Conservation (phyloP, 805 yeast genomes). For the Nakazawaea ishiwadae region DNA sequence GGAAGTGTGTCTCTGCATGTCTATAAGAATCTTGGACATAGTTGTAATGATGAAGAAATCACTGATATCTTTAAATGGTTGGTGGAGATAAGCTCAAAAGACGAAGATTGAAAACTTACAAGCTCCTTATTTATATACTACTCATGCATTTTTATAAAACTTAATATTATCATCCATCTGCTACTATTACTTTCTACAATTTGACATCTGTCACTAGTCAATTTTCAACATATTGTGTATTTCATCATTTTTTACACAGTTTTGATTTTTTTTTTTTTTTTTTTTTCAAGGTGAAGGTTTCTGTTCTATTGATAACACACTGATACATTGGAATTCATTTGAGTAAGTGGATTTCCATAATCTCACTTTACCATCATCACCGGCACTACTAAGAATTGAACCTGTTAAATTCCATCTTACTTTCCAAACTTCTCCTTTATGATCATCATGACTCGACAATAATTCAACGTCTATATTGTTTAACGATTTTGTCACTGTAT, state of each 20-base stretch:
- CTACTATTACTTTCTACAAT: too few relatives aligned
- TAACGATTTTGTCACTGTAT: constrained; percentile 16
- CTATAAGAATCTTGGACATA: constrained; percentile 10
- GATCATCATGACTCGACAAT: constrained; percentile 68
- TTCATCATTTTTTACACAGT: not conserved
- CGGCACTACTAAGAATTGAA: constrained; percentile 86
- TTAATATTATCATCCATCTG: too few relatives aligned
- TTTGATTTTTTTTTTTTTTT: not conserved
- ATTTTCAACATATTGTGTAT: too few relatives aligned
- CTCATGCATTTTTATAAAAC: too few relatives aligned
- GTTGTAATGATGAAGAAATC: constrained; percentile 12
- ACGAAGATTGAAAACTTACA: too few relatives aligned
- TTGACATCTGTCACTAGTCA: too few relatives aligned
- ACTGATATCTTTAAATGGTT: constrained; percentile 12
- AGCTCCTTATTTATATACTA: too few relatives aligned
- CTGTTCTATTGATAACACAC: constrained; percentile 66
- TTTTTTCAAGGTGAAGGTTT: not conserved
- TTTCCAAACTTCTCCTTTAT: constrained; percentile 89
- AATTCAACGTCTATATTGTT: constrained; percentile 44
- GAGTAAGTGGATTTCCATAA: constrained; percentile 88
- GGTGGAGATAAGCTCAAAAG: constrained; percentile 7
- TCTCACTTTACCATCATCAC: constrained; percentile 90
- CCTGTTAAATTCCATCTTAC: constrained; percentile 96
- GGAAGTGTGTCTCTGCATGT: not conserved
- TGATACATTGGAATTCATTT: constrained; percentile 87